A percentile compares a stretch with the other conserved stretches of the same genome.
Conservation (phyloP, 441 rosid species). For the Rhodomyrtus psidioides region DNA sequence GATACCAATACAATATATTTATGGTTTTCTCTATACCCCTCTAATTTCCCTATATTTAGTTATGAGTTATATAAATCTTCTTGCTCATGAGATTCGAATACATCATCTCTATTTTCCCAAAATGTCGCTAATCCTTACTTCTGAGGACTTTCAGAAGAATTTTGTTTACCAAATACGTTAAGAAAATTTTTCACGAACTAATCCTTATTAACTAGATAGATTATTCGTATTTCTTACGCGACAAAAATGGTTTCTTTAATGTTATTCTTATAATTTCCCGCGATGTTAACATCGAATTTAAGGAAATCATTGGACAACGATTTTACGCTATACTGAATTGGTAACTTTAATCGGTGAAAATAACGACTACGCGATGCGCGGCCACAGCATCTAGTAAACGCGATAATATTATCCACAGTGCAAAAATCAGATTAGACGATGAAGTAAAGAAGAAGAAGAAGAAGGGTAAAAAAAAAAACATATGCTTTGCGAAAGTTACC, state of each 20-base stretch:
- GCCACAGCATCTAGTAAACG: neutral
- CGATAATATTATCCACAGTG: neutral
- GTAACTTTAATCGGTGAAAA: neutral
- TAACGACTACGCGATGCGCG: neutral
- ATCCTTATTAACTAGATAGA: neutral
- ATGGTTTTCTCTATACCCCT: too few relatives aligned
- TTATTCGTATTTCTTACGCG: neutral
- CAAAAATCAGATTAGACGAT: neutral
- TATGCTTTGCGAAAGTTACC: neutral
- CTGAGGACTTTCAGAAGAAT: neutral
- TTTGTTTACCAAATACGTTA: neutral
- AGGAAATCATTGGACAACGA: neutral
- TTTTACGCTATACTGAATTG: neutral
- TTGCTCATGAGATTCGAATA: neutral
- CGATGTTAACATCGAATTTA: neutral
- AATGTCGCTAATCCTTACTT: neutral
- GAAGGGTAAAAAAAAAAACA: too few relatives aligned
- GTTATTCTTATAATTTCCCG: neutral
- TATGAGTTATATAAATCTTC: neutral
- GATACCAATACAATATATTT: too few relatives aligned
- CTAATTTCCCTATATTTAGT: neutral
- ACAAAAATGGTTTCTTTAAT: neutral
- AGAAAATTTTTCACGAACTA: neutral
- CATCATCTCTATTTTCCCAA: neutral
- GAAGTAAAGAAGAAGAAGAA: too few relatives aligned